Evolutionary conservation across 1,139 yeast species (phyloP).

Genomic region (Debaryomyces udenii): DNA sequence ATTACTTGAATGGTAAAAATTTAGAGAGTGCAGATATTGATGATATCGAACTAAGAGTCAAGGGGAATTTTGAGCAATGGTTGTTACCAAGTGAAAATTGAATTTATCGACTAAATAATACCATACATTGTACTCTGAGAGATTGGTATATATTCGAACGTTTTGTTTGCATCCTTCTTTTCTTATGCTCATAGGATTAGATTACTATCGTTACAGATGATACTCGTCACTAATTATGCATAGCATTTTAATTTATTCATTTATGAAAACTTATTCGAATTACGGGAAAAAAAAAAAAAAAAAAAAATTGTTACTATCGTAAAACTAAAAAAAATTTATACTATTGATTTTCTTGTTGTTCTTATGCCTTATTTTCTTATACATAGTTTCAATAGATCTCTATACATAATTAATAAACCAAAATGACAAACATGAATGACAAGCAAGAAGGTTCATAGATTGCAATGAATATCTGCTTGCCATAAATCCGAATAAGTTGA

Average conservation of each 20-base stretch:
- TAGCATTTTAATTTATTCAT: slow-evolving; percentile 9
- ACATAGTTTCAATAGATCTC: slow-evolving; percentile 11
- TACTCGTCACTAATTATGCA: slow-evolving; percentile 7
- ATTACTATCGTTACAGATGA: slow-evolving; percentile 5
- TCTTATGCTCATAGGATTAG: slow-evolving; percentile 8
- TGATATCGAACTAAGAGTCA: slow-evolving; percentile 46
- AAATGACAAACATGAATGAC: slow-evolving; percentile 7
- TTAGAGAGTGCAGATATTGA: slow-evolving; percentile 29
- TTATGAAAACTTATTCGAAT: slow-evolving; percentile 6
- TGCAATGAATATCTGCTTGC: no score
- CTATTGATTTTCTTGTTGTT: slow-evolving; percentile 11
- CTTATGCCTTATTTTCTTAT: slow-evolving; percentile 9
- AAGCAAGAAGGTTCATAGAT: no score
- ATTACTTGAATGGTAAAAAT: slow-evolving; percentile 31
- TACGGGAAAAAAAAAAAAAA: slow-evolving; percentile 2
- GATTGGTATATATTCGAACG: slow-evolving; percentile 7
- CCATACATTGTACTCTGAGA: slow-evolving; percentile 1
- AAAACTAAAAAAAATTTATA: slow-evolving; percentile 7
- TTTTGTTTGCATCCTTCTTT: slow-evolving; percentile 9
- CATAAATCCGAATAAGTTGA: no score
- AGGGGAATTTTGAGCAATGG: slow-evolving; percentile 48
- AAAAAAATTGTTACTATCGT: slow-evolving; percentile 2
- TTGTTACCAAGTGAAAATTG: slow-evolving; percentile 29
- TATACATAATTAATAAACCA: slow-evolving; percentile 9
- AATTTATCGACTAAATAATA: slow-evolving; percentile 3